Conservation (phyloP, 2,329 filamentous ascomycete genomes). For the Phialemoniopsis sp. region DNA sequence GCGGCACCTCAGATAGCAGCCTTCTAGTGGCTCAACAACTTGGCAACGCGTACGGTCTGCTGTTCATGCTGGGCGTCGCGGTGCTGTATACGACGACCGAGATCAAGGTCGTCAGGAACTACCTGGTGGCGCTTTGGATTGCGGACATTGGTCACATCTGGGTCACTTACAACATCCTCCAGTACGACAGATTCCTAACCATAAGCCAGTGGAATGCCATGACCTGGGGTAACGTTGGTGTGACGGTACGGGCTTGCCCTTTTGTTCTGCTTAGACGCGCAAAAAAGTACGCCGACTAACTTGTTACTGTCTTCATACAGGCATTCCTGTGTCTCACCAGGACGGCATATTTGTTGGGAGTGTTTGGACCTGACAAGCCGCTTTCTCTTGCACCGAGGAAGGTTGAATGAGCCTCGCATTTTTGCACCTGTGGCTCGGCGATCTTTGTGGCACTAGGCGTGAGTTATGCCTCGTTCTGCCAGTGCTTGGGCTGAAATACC, state of each 20-base stretch:
- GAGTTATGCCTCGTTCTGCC: no score
- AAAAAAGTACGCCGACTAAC: not conserved
- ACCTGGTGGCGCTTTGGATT: constrained; percentile 60
- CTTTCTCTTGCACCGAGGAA: constrained; percentile 9
- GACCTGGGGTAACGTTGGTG: constrained; percentile 70
- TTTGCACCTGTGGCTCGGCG: no score
- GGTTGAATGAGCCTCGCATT: constrained; percentile 6
- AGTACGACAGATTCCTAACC: constrained; percentile 46
- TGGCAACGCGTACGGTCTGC: constrained; percentile 64
- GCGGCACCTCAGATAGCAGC: constrained; percentile 31
- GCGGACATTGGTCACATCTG: constrained; percentile 67
- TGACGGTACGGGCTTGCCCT: constrained; percentile 44
- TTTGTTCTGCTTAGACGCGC: not conserved
- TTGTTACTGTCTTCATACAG: constrained; percentile 23
- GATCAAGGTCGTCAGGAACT: constrained; percentile 61
- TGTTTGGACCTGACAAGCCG: constrained; percentile 47
- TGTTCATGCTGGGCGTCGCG: constrained; percentile 60
- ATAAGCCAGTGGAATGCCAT: constrained; percentile 61
- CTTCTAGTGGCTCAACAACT: constrained; percentile 62
- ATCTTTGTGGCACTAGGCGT: no score
- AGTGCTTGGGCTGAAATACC: no score
- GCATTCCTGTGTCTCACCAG: constrained; percentile 52
- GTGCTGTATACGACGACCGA: constrained; percentile 63
- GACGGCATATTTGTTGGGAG: constrained; percentile 52
- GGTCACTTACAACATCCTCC: constrained; percentile 56